A percentile compares a stretch with the other conserved stretches of the same genome.
Conservation (phyloP, 306 rosid species). For the Malus domestica region ASM211411v1 NC_041799.1:37421501-37422000, state of each 20-base stretch:
- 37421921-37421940: neutral
- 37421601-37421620: conserved; percentile 11
- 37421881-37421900: neutral
- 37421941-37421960: neutral
- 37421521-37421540: conserved; percentile 29
- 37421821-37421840: no score
- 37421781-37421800: conserved; percentile 9
- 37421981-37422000: neutral
- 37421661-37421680: conserved; percentile 7
- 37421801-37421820: neutral
- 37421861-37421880: no score
- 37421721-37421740: conserved; percentile 22
- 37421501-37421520: conserved; percentile 1
- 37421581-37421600: conserved; percentile 24
- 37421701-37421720: neutral
- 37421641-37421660: conserved; percentile 6
- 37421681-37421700: conserved; percentile 13
- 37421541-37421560: conserved; percentile 17
- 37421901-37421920: neutral
- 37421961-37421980: neutral
- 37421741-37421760: conserved; percentile 13
- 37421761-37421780: neutral
- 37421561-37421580: conserved; percentile 11
- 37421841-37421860: no score
- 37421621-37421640: neutral